Percentiles rank a stretch among this genome's conserved stretches.
These are phyloP conservation scores for Tulasnella sp. DNA, from an alignment of 768 basidiomycete species.

Conservation along the genomic window DNA sequence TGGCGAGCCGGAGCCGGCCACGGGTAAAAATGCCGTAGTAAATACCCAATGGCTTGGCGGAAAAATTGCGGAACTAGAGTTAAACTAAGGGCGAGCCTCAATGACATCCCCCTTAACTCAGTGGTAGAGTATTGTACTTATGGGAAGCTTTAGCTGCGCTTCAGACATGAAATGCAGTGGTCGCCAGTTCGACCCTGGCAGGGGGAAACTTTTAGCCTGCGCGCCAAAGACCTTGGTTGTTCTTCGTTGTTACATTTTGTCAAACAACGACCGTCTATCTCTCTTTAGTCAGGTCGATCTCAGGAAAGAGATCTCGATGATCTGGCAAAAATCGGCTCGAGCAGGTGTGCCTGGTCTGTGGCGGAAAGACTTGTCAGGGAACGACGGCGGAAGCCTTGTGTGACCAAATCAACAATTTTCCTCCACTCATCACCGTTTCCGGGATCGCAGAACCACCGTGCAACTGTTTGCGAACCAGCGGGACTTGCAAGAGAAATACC, in stretches of 20 bases:
- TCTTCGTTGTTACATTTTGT: not conserved
- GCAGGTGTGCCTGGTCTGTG: not conserved
- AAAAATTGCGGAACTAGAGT: not conserved
- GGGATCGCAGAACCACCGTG: not conserved
- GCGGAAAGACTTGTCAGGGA: not conserved
- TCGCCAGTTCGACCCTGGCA: slow-evolving; percentile 27
- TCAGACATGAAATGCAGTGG: slow-evolving; percentile 23
- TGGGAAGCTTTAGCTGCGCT: slow-evolving; percentile 10
- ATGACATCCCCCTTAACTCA: slow-evolving; percentile 26
- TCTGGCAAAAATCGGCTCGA: not conserved
- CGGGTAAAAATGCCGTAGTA: not conserved
- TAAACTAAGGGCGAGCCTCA: not conserved
- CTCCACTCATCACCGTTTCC: not conserved
- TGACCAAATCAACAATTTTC: slow-evolving; percentile 13
- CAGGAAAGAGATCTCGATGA: not conserved
- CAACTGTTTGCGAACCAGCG: not conserved
- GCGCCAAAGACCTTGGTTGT: not conserved
- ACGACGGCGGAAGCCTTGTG: not conserved
- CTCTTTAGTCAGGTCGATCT: not conserved
- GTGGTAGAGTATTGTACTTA: slow-evolving; percentile 28
- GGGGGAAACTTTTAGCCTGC: slow-evolving; percentile 18
- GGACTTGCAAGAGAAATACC: not conserved
- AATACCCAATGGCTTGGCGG: not conserved
- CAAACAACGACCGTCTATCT: not conserved
- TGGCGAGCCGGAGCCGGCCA: not conserved